phyloP scores from a whole-genome alignment of 345 rosid genomes.

The Euphorbia peplus region DNA sequence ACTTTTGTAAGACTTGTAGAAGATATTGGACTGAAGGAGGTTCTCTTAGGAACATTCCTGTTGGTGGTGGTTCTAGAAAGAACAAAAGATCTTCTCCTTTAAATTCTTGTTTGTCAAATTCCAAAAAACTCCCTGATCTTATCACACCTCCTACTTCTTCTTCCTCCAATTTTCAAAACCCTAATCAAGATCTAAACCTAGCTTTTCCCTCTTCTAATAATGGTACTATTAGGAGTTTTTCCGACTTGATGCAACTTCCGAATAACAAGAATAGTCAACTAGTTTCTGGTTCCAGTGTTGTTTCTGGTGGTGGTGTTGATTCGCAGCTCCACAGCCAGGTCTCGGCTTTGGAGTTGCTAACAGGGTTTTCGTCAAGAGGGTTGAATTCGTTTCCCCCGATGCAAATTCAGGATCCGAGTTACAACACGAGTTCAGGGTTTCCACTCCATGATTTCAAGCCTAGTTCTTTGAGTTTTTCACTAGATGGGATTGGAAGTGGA shows the following conservation, averaged over 20 bases:
- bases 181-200: constrained; percentile 74
- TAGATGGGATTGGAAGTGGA: constrained; percentile 64
- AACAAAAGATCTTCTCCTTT: constrained; percentile 74
- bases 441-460: constrained; percentile 84
- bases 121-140: constrained; percentile 61
- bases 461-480: constrained; percentile 54
- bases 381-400: constrained; percentile 65
- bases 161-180: constrained; percentile 25
- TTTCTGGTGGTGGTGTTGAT: constrained; percentile 17
- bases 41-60: constrained; percentile 89
- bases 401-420: constrained; percentile 58
- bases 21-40: constrained; percentile 99
- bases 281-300: constrained; percentile 15
- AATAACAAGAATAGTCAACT: constrained; percentile 17
- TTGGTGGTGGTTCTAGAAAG: constrained; percentile 97
- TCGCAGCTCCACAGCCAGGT: constrained; percentile 24
- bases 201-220: constrained; percentile 52
- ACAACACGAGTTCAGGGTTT: constrained; percentile 40
- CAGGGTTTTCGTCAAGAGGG: constrained; percentile 57
- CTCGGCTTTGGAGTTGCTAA: constrained; percentile 71
- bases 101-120: constrained; percentile 38
- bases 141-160: constrained; percentile 39
- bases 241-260: constrained; percentile 58
- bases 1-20: constrained; percentile 93
- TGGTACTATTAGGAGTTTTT: constrained; percentile 47